A percentile compares a stretch with the other conserved stretches of the same genome.
phyloP scores from a whole-genome alignment of 2,329 filamentous ascomycete species.

The Tolypocladium album region DNA sequence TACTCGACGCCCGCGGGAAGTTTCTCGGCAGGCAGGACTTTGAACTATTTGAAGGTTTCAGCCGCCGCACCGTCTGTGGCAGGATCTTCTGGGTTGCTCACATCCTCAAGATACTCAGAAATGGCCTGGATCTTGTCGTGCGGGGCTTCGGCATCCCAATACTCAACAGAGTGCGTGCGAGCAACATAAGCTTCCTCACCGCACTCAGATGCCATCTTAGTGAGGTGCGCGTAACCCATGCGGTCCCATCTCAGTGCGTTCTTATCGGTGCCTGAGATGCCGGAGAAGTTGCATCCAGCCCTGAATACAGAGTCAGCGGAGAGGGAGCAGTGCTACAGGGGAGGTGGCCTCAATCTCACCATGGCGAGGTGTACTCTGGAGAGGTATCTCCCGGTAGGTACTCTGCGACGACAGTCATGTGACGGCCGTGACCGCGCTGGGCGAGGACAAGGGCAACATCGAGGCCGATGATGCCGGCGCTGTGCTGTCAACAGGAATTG shows the following conservation, averaged over 20 bases:
- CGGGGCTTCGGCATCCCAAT: conserved; percentile 27
- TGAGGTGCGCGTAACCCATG: conserved; percentile 26
- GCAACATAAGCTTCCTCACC: conserved; percentile 21
- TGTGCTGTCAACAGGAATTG: conserved; percentile 2
- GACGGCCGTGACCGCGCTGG: conserved; percentile 19
- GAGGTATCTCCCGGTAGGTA: conserved; percentile 28
- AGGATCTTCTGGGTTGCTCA: conserved; percentile 5
- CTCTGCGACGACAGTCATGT: conserved; percentile 26
- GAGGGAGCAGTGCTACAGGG: neutral
- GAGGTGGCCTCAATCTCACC: conserved; percentile 11
- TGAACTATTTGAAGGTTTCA: neutral
- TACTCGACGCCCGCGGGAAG: conserved; percentile 21
- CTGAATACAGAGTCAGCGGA: conserved; percentile 6
- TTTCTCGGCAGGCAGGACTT: conserved; percentile 8
- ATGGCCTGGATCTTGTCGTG: conserved; percentile 28
- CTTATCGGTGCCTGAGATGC: conserved; percentile 27
- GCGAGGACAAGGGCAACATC: conserved; percentile 25
- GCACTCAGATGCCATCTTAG: conserved; percentile 17
- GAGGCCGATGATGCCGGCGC: conserved; percentile 27
- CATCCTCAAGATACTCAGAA: conserved; percentile 28
- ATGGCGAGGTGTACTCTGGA: conserved; percentile 28
- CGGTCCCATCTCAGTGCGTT: conserved; percentile 31
- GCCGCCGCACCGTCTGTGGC: neutral
- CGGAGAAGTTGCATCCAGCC: conserved; percentile 34
- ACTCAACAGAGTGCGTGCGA: conserved; percentile 26